phyloP scores from a whole-genome alignment of 768 basidiomycete species.

The Hygrophoropsis aurantiaca region DNA sequence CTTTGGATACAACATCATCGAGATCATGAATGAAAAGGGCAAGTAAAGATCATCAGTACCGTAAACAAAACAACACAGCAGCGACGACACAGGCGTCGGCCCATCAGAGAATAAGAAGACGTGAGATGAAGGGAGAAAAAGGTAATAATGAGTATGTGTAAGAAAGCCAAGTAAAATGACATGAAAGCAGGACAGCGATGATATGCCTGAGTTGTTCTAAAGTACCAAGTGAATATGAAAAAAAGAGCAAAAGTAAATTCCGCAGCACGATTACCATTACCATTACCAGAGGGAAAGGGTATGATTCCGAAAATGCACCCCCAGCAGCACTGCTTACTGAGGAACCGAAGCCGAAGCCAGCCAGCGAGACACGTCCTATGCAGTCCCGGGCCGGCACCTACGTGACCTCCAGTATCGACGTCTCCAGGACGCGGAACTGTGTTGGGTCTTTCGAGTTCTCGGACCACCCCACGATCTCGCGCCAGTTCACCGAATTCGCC shows the following conservation, averaged over 20 bases:
- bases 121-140: too few relatives aligned
- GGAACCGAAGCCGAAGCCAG: too few relatives aligned
- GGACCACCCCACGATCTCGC: constrained; percentile 76
- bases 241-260: not conserved
- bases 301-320: not conserved
- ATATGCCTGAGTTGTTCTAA: not conserved
- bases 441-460: constrained; percentile 75
- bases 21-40: too few relatives aligned
- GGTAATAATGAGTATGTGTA: too few relatives aligned
- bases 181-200: too few relatives aligned
- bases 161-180: too few relatives aligned
- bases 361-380: not conserved
- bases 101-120: too few relatives aligned
- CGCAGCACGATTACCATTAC: not conserved
- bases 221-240: constrained; percentile 1
- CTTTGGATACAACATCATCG: too few relatives aligned
- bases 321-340: constrained; percentile 15
- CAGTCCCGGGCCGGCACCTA: too few relatives aligned
- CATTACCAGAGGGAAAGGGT: not conserved
- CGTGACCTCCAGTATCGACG: constrained; percentile 71
- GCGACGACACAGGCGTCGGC: too few relatives aligned
- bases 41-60: too few relatives aligned
- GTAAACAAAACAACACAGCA: too few relatives aligned
- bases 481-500: constrained; percentile 79
- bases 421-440: constrained; percentile 78